Evolutionary conservation across 768 basidiomycete species (phyloP).

Genomic region (Cyclocybe cylindracea): DNA sequence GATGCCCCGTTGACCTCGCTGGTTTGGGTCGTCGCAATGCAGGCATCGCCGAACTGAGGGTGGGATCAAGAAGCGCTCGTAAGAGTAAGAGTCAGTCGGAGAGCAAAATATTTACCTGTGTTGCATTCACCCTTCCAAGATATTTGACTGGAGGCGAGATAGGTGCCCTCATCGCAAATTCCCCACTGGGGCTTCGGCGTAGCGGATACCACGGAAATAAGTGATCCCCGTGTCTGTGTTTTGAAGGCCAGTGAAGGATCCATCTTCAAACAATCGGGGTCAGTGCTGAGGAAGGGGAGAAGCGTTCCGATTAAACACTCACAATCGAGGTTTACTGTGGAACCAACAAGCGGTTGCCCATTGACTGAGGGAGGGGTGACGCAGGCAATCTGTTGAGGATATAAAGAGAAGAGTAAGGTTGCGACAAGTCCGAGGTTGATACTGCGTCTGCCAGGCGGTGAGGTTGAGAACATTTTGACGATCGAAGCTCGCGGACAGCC

Average conservation of each 20-base stretch:
- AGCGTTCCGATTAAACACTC: not conserved
- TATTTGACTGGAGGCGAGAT: conserved; percentile 3
- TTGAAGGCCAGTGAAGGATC: not conserved
- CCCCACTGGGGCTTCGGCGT: conserved; percentile 2
- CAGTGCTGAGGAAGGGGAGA: not conserved
- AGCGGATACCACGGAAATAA: conserved; percentile 4
- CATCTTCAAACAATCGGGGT: not conserved
- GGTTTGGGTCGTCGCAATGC: conserved; percentile 33
- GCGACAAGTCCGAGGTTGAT: no score
- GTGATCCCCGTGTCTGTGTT: conserved; percentile 4
- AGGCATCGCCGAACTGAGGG: conserved; percentile 34
- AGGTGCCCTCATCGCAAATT: conserved; percentile 5
- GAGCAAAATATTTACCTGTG: not conserved
- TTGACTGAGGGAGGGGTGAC: no score
- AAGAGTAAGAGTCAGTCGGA: not conserved
- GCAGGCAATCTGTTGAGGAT: no score
- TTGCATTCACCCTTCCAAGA: conserved; percentile 4
- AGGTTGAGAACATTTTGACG: no score
- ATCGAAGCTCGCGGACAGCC: no score
- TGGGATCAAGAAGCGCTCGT: no score
- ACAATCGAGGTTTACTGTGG: conserved; percentile 7
- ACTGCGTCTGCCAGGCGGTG: no score
- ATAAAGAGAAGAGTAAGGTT: no score
- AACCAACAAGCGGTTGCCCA: not conserved
- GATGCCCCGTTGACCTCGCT: conserved; percentile 28